phyloP scores from a whole-genome alignment of 2,329 filamentous ascomycete species.

The Clarireedia homoeocarpa region DNA sequence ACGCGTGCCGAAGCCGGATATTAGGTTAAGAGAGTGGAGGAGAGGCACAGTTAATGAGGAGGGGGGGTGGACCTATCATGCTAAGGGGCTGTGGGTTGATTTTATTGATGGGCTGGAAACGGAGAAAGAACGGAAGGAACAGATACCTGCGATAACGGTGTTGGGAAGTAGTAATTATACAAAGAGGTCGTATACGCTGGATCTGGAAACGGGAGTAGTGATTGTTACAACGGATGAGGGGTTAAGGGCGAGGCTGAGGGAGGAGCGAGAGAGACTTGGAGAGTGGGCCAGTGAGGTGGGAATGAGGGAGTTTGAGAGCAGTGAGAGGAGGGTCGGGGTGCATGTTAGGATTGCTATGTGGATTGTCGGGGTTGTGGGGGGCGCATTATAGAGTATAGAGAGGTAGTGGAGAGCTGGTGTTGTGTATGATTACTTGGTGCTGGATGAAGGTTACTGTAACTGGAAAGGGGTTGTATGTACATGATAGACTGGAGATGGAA shows the following conservation, averaged over 20 bases:
- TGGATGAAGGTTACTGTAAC: no score
- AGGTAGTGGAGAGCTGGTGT: no score
- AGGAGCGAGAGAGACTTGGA: conserved; percentile 75
- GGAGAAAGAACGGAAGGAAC: not conserved
- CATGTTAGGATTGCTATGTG: conserved; percentile 88
- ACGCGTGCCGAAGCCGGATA: conserved; percentile 25
- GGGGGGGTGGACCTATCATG: conserved; percentile 94
- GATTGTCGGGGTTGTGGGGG: conserved; percentile 80
- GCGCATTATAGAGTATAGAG: conserved; percentile 56
- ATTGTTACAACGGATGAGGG: conserved; percentile 72
- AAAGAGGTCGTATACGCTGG: conserved; percentile 82
- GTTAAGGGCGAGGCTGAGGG: conserved; percentile 63
- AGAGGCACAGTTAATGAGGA: conserved; percentile 72
- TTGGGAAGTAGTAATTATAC: conserved; percentile 96
- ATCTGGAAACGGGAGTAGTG: conserved; percentile 82
- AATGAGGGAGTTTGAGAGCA: conserved; percentile 69
- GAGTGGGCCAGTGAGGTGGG: conserved; percentile 62
- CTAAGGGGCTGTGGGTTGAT: conserved; percentile 90
- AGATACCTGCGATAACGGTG: conserved; percentile 34
- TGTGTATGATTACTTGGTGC: not conserved
- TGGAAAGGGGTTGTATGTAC: no score
- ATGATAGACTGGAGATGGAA: no score
- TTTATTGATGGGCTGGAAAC: conserved; percentile 30
- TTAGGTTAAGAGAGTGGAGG: conserved; percentile 81
- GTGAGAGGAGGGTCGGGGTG: conserved; percentile 76